Percentiles rank a stretch among this genome's conserved stretches.
Conservation (phyloP, 495 filamentous ascomycete genomes). For the Talaromyces liani region DNA sequence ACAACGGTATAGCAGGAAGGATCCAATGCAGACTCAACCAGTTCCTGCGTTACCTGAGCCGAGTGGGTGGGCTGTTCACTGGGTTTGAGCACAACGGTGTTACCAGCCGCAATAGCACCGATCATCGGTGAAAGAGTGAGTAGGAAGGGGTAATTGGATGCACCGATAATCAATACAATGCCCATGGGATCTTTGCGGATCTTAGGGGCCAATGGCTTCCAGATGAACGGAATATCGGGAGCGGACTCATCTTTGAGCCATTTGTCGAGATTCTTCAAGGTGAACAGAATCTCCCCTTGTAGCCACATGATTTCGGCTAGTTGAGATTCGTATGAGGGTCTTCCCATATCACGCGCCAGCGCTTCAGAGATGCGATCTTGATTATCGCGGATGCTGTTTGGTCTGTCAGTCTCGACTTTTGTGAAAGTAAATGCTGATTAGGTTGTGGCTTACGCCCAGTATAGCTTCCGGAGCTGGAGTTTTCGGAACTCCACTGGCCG, state of each 20-base stretch:
- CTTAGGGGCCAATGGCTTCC: conserved; percentile 59
- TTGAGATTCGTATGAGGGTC: conserved; percentile 60
- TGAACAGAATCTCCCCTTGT: conserved; percentile 71
- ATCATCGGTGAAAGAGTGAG: conserved; percentile 70
- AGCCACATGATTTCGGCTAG: conserved; percentile 66
- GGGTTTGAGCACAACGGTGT: conserved; percentile 83
- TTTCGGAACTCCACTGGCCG: conserved; percentile 74
- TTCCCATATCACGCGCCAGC: conserved; percentile 65
- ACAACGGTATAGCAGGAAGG: conserved; percentile 67
- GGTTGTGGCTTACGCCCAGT: conserved; percentile 61
- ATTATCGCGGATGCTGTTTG: conserved; percentile 62
- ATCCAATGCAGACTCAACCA: conserved; percentile 68
- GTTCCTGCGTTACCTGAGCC: conserved; percentile 70
- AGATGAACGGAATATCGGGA: conserved; percentile 58
- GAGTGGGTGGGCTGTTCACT: conserved; percentile 70
- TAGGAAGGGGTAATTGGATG: conserved; percentile 89
- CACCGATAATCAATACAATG: conserved; percentile 76
- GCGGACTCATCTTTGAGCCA: conserved; percentile 79
- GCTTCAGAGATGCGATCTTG: conserved; percentile 61
- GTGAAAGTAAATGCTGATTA: neutral
- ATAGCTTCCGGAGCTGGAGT: conserved; percentile 82
- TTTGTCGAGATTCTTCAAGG: conserved; percentile 64
- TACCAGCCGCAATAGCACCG: conserved; percentile 87
- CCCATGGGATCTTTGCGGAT: conserved; percentile 89
- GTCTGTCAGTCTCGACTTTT: neutral